Base-by-base conservation (phyloP, 2,329 filamentous ascomycete genomes). In the Trichoderma sp. region DNA sequence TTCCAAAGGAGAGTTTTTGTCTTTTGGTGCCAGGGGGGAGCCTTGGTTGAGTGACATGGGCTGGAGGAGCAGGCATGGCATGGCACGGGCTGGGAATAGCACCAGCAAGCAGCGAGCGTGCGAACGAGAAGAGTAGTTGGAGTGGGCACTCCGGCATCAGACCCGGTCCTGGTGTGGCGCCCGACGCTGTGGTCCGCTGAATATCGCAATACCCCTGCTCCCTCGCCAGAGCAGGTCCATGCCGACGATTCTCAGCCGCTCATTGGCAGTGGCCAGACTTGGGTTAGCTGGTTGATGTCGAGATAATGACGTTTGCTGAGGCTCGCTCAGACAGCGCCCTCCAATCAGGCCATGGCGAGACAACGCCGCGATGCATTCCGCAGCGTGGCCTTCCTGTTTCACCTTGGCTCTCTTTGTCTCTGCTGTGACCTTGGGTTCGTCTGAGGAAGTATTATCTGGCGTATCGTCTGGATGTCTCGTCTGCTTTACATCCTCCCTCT, bases 261-360 rank as follows among this genome's bases (percentile, higher is more conserved):
- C 50, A 65, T 65, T 65, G 63, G 63, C 57, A 60, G 41, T 39
- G 41, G 39, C 48, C 48, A 39, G 50, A 19, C 44, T 43, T 52
- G 54, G 54, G 44, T 50, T 58, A 51, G 62, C 52, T 64, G 45
- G 43, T 56, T 26, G 56, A 61, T 61, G 63, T 65, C 57, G 56
- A 61, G 56, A 57, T 61, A 54, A 65, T 65, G 63, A 65, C 63
- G 63, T 65, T 65, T 65, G 47, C 59, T 61, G 57, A 61, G 56
- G 54, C 43, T 61, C 57, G 56, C 56, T 34, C 48, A 61, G 19
- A 56, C 15, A 14, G 41, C 28, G 63, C 50, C 63, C 51, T 61
- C 56, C 54, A 57, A 64, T 64, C 62, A 64, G 52, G 47, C 19
- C 6, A 63, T 43, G n/a, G 39, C 59, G 12, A 54, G 39, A 12